Base-by-base conservation (phyloP, 2,329 filamentous ascomycete species). In the Aspergillus bombycis region DNA sequence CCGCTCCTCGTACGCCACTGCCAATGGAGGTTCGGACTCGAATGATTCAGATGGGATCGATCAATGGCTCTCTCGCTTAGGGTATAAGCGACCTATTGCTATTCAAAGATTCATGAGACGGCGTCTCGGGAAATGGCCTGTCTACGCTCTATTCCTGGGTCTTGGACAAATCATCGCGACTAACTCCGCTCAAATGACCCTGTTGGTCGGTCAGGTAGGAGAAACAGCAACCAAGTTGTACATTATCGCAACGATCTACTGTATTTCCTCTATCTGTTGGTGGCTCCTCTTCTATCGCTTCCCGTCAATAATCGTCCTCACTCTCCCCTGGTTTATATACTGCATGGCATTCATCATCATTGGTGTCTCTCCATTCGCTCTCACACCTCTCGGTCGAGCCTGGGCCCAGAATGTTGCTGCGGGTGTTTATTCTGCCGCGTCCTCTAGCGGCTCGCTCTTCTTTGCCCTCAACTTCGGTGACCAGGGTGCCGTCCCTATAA, bases 401-500 rank as follows among this genome's bases (percentile, higher is more conserved):
- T 87, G 84, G 82, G 77, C 88, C 21, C 86, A 88, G 67, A 86
- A 89, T 63, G 79, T 87, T 5, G 88, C 85, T 8, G 87, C 86
- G 4, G 88, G 80, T 4, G 70, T 88, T 26, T 91, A 91, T 71
- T 85, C 87, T 1, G 80, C 84, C 7, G 88, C 87, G 5, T 88
- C 88, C 4, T 83, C 86, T 10, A 86, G 85, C 43, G 88, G 88
- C 11, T 86, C 85, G 0, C 80, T 91, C 62, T 89, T 87, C 78
- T 91, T 91, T 69, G 84, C 88, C 2, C 82, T 89, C 56, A 90
- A 90, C 74, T 90, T 89, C 69, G 88, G 88, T 63, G 85, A 86
- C 67, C 86, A 89, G 78, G 86, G 85, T 52, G 87, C 87, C 54
- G 83, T 85, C 2, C 86, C 87, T 4, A 84, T 89, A 52, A 87